These are phyloP conservation scores for Ganoderma sinense DNA, from an alignment of 1,284 basidiomycete species.

Conservation along the genomic window DNA sequence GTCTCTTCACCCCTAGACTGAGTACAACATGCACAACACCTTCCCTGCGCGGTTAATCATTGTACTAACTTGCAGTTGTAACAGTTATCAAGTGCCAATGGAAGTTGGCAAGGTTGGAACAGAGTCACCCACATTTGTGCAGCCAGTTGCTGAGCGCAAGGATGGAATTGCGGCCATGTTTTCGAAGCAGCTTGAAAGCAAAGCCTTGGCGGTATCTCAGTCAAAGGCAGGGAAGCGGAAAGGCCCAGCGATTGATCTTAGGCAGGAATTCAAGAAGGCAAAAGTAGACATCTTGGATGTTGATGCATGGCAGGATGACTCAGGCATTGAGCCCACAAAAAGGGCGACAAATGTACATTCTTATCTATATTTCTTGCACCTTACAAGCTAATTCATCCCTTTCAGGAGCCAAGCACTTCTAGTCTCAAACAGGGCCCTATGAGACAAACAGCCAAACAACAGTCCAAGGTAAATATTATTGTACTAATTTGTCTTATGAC, in stretches of 20 bases:
- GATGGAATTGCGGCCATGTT: slow-evolving; percentile 94
- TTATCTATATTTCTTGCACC: neutral
- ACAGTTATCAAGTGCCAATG: slow-evolving; percentile 86
- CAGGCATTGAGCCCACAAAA: slow-evolving; percentile 29
- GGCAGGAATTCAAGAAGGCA: slow-evolving; percentile 14
- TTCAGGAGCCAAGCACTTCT: neutral
- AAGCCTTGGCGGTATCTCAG: neutral
- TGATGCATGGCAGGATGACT: slow-evolving; percentile 34
- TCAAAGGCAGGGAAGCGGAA: slow-evolving; percentile 25
- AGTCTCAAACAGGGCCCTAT: neutral
- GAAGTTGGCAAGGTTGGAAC: slow-evolving; percentile 93
- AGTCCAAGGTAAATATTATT: neutral
- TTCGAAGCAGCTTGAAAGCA: slow-evolving; percentile 56
- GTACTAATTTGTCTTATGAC: too few species aligned
- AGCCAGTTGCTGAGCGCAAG: slow-evolving; percentile 80
- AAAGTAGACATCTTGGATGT: slow-evolving; percentile 14
- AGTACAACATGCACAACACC: too few species aligned
- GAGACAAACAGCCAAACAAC: neutral
- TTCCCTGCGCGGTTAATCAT: neutral
- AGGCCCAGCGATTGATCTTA: slow-evolving; percentile 18
- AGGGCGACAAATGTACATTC: neutral
- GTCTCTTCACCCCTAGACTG: slow-evolving; percentile 31
- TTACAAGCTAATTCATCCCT: neutral
- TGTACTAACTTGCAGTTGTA: neutral
- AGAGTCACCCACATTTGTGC: slow-evolving; percentile 84